Conservation (phyloP, 306 rosid genomes). For the cucumber (Cucumis sativus) region DNA sequence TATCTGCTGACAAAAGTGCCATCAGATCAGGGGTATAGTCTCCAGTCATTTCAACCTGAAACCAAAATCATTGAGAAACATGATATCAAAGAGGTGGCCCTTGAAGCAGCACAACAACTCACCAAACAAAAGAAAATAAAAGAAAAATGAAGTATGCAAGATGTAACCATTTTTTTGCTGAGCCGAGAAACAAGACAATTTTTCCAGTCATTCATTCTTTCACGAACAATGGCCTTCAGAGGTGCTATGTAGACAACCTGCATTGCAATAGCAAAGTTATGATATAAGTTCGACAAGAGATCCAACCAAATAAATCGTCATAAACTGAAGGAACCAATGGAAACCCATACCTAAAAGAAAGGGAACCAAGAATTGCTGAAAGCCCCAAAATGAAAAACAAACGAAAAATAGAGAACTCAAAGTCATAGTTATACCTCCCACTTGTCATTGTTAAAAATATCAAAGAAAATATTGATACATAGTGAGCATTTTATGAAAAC, state of each 20-base stretch:
- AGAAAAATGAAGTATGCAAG: not conserved
- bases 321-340: not conserved
- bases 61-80: not conserved
- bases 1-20: conserved; percentile 89
- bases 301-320: not conserved
- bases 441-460: not conserved
- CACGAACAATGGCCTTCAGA: conserved; percentile 93
- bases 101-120: not conserved
- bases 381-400: not conserved
- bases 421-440: not conserved
- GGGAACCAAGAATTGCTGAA: not conserved
- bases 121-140: not conserved
- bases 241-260: conserved; percentile 98
- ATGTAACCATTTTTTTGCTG: conserved; percentile 66
- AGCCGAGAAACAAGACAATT: conserved; percentile 72
- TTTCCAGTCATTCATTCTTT: conserved; percentile 94
- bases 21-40: conserved; percentile 88
- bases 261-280: not conserved
- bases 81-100: not conserved
- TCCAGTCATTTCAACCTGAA: conserved; percentile 98
- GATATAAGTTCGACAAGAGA: not conserved
- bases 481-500: not conserved
- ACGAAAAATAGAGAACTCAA: not conserved
- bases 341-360: not conserved
- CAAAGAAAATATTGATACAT: not conserved